These are phyloP conservation scores for Chloris gayana DNA, from an alignment of 176 grass and related monocot species.

Conservation along the genomic window DNA sequence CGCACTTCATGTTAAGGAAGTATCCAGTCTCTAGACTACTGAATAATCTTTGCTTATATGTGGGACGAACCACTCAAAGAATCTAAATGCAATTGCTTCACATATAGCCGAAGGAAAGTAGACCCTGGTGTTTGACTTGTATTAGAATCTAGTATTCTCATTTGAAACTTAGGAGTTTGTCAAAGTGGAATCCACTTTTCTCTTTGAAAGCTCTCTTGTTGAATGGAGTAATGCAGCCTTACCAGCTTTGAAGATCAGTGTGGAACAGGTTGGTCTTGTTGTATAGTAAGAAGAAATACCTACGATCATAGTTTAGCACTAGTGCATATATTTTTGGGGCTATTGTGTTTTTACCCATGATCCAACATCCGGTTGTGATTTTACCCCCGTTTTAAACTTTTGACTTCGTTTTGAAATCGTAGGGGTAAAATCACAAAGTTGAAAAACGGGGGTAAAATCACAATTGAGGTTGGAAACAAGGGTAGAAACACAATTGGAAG, in stretches of 20 bases:
- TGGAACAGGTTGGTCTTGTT: not conserved
- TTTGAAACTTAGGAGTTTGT: conserved; percentile 52
- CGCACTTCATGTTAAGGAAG: conserved; percentile 16
- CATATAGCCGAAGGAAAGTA: conserved; percentile 41
- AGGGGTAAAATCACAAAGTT: no score
- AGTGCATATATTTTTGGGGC: no score
- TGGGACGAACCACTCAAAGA: not conserved
- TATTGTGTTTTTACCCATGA: no score
- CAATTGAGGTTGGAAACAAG: no score
- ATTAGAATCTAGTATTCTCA: conserved; percentile 36
- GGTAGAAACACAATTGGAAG: no score
- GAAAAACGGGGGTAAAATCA: no score
- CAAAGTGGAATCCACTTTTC: conserved; percentile 45
- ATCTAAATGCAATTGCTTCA: conserved; percentile 49
- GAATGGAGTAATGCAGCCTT: conserved; percentile 11
- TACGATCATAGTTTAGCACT: not conserved
- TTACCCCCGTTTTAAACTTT: no score
- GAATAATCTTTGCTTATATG: conserved; percentile 25
- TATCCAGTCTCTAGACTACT: not conserved
- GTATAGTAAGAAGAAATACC: not conserved
- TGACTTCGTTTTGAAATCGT: no score
- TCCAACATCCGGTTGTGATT: no score
- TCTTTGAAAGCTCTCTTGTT: conserved; percentile 37
- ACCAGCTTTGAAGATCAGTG: conserved; percentile 2
- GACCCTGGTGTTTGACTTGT: conserved; percentile 28